Base-by-base conservation (phyloP, 1,284 basidiomycete species). In the Papiliotrema nemorosa region DNA sequence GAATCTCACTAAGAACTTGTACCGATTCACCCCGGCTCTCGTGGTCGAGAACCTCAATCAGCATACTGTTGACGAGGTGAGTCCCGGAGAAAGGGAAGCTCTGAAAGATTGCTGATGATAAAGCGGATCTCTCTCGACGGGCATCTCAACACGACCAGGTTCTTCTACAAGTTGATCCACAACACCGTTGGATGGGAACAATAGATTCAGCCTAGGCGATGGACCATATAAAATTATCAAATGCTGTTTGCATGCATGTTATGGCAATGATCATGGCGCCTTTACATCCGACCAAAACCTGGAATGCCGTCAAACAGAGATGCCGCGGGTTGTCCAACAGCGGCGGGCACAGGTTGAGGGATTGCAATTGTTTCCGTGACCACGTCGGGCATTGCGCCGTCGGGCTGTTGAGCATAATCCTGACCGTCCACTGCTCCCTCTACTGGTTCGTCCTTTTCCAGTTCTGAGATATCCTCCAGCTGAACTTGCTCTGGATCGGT, bases 21-120 rank as follows among this genome's bases (percentile, higher is more conserved):
- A 78, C 64, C 69, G 79, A 20, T 79, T 75, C 63, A 68, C 71
- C 0, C 74, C 73, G 9, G 73, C 69, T 16, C 45, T 66, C 9
- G 57, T 72, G 55, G 57, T 47, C 16, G 62, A 70, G 49, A 63
- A 72, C 42, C 56, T 67, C 20, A 70, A 74, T 47, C 68, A 75
- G 18, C 79, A 80, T 57, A 79, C 79, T 1, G 78, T 80, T 29
- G 67, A 80, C 55, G 79, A 80, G 57, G 64, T 65, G 36, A 52
- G 64, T 45, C 16, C 21, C 3, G 22, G 20, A 10, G 7, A 18
- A n/a, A 34, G 18, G 10, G 20, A 6, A 34, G 18, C 13, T 7
- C 44, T 21, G n/a, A n/a, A n/a, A n/a, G 9, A 13, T 20, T 20
- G n/a, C 36, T n/a, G 25, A 45, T 54, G 53, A n/a, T 33, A 52